Evolutionary conservation across 2,329 filamentous ascomycete species (phyloP).

Genomic region (Onygenales sp.): DNA sequence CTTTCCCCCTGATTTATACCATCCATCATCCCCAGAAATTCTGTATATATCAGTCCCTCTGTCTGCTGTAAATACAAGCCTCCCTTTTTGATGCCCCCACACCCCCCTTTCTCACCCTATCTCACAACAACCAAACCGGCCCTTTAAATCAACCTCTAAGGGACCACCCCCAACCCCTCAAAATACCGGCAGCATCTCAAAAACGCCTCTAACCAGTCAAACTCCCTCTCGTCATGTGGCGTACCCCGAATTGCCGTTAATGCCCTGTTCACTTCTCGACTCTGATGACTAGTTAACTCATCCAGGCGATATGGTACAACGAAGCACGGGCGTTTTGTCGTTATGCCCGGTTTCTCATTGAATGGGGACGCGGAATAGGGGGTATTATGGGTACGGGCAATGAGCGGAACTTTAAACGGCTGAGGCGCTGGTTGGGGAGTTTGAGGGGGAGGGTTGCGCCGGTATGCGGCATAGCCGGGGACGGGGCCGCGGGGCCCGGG

Average conservation of each 20-base stretch:
- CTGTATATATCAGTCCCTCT: no score
- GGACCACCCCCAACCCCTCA: neutral
- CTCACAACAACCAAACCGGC: neutral
- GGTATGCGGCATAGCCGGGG: no score
- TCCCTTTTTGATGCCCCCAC: no score
- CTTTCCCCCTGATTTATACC: no score
- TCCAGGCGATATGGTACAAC: no score
- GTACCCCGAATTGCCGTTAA: neutral
- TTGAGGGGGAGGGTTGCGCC: no score
- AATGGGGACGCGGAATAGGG: neutral
- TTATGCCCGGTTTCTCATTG: neutral
- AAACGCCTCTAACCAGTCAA: slow-evolving; percentile 13
- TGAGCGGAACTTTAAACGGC: no score
- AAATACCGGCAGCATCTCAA: slow-evolving; percentile 7
- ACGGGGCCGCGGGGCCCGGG: no score
- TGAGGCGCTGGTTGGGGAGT: no score
- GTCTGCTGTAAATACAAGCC: no score
- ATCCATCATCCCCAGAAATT: no score
- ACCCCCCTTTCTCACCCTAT: neutral
- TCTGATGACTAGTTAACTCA: neutral
- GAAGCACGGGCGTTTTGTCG: no score
- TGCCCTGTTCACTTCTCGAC: neutral
- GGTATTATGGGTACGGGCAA: neutral
- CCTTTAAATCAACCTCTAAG: neutral
- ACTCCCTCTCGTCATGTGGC: slow-evolving; percentile 12